phyloP scores from a whole-genome alignment of 495 filamentous ascomycete species.

The Parachaetomium inaequale region DNA sequence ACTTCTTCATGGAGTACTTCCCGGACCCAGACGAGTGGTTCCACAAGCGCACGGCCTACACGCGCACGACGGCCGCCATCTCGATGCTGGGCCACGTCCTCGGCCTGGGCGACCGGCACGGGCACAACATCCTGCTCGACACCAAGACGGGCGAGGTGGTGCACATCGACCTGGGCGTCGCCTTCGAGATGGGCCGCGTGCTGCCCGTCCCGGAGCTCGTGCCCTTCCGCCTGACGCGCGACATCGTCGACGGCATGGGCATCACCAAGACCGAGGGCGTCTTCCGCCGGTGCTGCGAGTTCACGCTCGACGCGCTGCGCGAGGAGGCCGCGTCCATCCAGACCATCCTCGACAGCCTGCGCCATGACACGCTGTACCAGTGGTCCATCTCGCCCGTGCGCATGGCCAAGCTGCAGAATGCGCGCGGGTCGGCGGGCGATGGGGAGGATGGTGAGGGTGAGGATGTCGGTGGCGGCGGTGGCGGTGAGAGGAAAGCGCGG shows the following conservation, averaged over 20 bases:
- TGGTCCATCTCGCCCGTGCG: conserved; percentile 93
- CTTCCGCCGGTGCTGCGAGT: conserved; percentile 94
- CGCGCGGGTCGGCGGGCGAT: conserved; percentile 33
- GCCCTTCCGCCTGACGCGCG: conserved; percentile 90
- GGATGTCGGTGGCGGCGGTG: conserved; percentile 18
- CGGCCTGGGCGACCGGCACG: conserved; percentile 92
- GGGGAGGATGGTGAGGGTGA: conserved; percentile 29
- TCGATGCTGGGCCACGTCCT: conserved; percentile 93
- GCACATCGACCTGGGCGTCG: conserved; percentile 94
- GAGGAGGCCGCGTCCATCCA: conserved; percentile 93
- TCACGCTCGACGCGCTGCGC: conserved; percentile 87
- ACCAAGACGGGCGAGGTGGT: conserved; percentile 87
- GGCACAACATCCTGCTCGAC: conserved; percentile 94
- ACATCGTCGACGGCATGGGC: conserved; percentile 95
- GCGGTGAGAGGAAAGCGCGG: not conserved
- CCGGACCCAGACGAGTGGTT: conserved; percentile 96
- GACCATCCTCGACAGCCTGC: conserved; percentile 92
- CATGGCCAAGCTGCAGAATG: conserved; percentile 59
- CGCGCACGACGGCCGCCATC: conserved; percentile 85
- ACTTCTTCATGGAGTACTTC: conserved; percentile 96
- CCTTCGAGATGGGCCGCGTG: conserved; percentile 92
- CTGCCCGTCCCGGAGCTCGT: conserved; percentile 92
- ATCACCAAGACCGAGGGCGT: conserved; percentile 93
- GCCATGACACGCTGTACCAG: conserved; percentile 92
- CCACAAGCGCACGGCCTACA: conserved; percentile 78